Evolutionary conservation across 2,329 filamentous ascomycete species (phyloP).

Genomic region (Cladosporium sphaerospermum): DNA sequence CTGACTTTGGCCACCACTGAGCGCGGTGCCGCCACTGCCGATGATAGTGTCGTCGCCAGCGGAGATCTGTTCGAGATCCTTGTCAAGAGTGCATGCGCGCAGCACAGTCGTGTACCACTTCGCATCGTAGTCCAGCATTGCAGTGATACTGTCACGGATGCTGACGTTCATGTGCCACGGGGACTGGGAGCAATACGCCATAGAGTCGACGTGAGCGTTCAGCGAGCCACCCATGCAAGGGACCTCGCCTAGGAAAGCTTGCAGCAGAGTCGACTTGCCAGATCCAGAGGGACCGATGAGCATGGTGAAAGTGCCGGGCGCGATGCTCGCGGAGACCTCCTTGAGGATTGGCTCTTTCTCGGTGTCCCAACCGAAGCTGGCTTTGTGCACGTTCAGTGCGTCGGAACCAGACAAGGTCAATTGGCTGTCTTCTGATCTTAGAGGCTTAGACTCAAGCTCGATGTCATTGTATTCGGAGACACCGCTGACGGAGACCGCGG

Average conservation of each 20-base stretch:
- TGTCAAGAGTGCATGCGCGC: conserved; percentile 30
- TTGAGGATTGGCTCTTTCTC: conserved; percentile 37
- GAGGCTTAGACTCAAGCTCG: conserved; percentile 14
- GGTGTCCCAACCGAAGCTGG: conserved; percentile 43
- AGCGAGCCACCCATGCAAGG: conserved; percentile 27
- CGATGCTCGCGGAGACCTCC: conserved; percentile 36
- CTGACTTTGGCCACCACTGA: conserved; percentile 50
- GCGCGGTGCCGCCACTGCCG: conserved; percentile 45
- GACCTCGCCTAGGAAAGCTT: conserved; percentile 40
- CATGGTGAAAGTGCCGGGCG: conserved; percentile 41
- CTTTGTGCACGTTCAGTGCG: conserved; percentile 15
- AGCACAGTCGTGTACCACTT: conserved; percentile 34
- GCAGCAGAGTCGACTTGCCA: conserved; percentile 48
- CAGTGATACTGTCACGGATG: conserved; percentile 34
- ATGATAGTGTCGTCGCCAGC: conserved; percentile 41
- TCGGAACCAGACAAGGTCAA: conserved; percentile 15
- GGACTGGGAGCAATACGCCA: conserved; percentile 34
- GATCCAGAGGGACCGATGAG: conserved; percentile 47
- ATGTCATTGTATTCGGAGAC: conserved; percentile 3
- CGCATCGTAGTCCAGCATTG: conserved; percentile 30
- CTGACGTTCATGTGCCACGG: conserved; percentile 35
- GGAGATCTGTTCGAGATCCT: conserved; percentile 37
- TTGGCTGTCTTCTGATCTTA: conserved; percentile 29
- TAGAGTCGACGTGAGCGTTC: conserved; percentile 24
- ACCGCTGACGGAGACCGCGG: neutral